These are phyloP conservation scores for Tetrapyrgos nigripes DNA, from an alignment of 1,284 basidiomycete genomes.

Conservation along the genomic window DNA sequence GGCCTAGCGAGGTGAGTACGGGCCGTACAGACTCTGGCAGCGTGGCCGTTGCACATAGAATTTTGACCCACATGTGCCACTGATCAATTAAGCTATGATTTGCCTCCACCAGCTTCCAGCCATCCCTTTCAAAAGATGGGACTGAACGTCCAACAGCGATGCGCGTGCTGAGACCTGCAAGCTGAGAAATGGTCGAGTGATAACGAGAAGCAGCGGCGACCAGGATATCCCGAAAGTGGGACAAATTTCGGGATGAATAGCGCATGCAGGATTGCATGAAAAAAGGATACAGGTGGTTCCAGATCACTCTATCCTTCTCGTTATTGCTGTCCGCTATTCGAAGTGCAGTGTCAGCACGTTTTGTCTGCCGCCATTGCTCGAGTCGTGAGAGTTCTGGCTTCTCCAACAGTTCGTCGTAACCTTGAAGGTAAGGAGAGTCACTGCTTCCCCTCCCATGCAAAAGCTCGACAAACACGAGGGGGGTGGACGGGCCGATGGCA, in stretches of 20 bases:
- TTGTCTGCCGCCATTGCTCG: conserved; percentile 65
- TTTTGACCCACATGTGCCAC: conserved; percentile 89
- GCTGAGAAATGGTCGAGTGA: conserved; percentile 69
- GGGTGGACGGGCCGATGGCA: conserved; percentile 21
- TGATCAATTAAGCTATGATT: conserved; percentile 76
- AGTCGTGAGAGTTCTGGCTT: conserved; percentile 61
- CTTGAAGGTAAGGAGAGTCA: conserved; percentile 55
- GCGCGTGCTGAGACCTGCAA: conserved; percentile 67
- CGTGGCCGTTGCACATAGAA: conserved; percentile 81
- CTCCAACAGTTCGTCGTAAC: conserved; percentile 71
- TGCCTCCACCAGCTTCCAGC: conserved; percentile 61
- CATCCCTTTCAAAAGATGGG: conserved; percentile 45
- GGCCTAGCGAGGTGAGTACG: conserved; percentile 57
- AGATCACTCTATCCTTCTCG: conserved; percentile 69
- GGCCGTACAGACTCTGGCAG: conserved; percentile 67
- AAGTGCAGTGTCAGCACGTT: conserved; percentile 58
- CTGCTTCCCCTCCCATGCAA: conserved; percentile 53
- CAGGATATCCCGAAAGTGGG: conserved; percentile 65
- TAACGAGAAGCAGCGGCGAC: conserved; percentile 71
- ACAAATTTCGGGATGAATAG: conserved; percentile 49
- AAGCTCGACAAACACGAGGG: conserved; percentile 53
- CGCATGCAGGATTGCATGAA: conserved; percentile 64
- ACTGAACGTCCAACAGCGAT: conserved; percentile 50
- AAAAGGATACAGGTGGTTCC: conserved; percentile 72
- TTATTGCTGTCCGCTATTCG: conserved; percentile 72